A percentile compares a stretch with the other conserved stretches of the same genome.
Evolutionary conservation across 805 yeast species (phyloP).

Genomic region (Peterozyma toletana): DNA sequence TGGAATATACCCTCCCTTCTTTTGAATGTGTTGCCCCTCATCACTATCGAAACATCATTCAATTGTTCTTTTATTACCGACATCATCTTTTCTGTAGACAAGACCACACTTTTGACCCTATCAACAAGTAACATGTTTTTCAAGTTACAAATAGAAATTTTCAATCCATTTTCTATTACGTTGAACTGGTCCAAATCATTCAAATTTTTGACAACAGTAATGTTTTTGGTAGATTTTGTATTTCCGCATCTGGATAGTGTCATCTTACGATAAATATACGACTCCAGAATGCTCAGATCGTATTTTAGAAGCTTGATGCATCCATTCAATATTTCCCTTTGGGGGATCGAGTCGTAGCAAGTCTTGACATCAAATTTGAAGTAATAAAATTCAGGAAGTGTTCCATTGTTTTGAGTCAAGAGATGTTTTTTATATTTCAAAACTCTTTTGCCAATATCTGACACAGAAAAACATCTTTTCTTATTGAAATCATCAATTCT

Average conservation of each 20-base stretch:
- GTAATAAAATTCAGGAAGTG: constrained; percentile 33
- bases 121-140: constrained; percentile 20
- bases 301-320: constrained; percentile 22
- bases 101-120: constrained; percentile 22
- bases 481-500: constrained; percentile 7
- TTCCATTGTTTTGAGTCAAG: constrained; percentile 8
- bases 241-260: constrained; percentile 7
- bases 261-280: constrained; percentile 3
- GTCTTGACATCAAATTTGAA: constrained; percentile 70
- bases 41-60: constrained; percentile 35
- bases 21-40: constrained; percentile 28
- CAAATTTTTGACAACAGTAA: constrained; percentile 7
- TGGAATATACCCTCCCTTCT: constrained; percentile 74
- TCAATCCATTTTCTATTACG: constrained; percentile 10
- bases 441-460: constrained; percentile 36
- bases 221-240: constrained; percentile 8
- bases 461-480: constrained; percentile 23
- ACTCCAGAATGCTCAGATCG: not conserved
- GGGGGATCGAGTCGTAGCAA: constrained; percentile 72
- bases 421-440: constrained; percentile 26
- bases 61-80: constrained; percentile 45
- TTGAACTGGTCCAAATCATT: constrained; percentile 11
- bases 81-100: constrained; percentile 37
- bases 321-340: constrained; percentile 27
- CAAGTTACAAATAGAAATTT: not conserved